Conservation (phyloP, 495 filamentous ascomycete genomes). For the Tricharina praecox region DNA sequence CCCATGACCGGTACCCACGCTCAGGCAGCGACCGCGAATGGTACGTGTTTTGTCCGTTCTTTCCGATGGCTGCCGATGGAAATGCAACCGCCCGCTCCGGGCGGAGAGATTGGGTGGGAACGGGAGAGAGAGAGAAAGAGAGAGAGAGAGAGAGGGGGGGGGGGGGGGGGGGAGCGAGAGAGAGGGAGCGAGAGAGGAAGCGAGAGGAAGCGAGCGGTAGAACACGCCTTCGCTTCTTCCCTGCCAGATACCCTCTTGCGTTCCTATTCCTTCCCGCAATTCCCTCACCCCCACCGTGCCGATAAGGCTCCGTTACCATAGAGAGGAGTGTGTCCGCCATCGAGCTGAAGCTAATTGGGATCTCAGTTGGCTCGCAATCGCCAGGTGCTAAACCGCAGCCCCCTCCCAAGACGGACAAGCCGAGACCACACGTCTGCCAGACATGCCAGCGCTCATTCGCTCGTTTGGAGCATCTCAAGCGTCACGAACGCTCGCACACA, state of each 20-base stretch:
- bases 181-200: no score
- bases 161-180: no score
- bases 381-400: not conserved
- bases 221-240: not conserved
- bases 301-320: not conserved
- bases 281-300: not conserved
- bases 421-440: conserved; percentile 80
- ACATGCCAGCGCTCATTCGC: conserved; percentile 92
- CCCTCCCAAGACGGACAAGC: conserved; percentile 82
- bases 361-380: conserved; percentile 3
- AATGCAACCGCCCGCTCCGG: not conserved
- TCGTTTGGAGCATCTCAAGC: conserved; percentile 88
- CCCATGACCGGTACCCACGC: not conserved
- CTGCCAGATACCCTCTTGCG: not conserved
- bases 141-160: no score
- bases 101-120: not conserved
- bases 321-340: not conserved
- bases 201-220: no score
- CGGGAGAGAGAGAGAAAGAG: no score
- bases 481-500: conserved; percentile 94
- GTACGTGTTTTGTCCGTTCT: not conserved
- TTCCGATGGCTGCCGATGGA: not conserved
- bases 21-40: not conserved
- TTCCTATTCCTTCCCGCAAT: not conserved
- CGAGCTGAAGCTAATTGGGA: not conserved